Evolutionary conservation across 441 rosid genomes (phyloP).

Genomic region (Adansonia grandidieri): DNA sequence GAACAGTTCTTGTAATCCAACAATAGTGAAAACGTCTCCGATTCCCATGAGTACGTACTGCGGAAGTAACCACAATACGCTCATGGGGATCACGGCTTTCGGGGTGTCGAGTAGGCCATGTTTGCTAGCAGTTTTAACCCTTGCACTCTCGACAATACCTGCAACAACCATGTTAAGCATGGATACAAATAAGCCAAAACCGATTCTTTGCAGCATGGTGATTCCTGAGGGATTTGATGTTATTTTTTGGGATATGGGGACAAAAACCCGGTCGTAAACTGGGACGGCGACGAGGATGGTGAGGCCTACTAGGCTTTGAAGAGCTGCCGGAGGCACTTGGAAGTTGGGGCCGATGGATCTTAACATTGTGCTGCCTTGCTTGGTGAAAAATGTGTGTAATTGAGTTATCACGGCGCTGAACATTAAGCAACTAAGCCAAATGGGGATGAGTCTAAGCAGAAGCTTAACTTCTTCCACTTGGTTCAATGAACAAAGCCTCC

Average conservation of each 20-base stretch:
- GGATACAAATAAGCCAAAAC: conserved; percentile 67
- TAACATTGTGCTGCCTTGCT: conserved; percentile 76
- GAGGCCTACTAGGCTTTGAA: conserved; percentile 64
- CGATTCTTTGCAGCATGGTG: conserved; percentile 78
- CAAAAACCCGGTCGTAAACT: conserved; percentile 61
- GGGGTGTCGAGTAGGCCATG: conserved; percentile 58
- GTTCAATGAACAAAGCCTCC: conserved; percentile 75
- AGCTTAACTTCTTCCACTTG: conserved; percentile 90
- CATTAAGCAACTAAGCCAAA: conserved; percentile 78
- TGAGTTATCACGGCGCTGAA: conserved; percentile 62
- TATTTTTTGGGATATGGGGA: conserved; percentile 57
- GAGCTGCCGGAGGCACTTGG: conserved; percentile 70
- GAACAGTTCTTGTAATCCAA: conserved; percentile 82
- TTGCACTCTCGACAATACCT: conserved; percentile 62
- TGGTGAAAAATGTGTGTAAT: conserved; percentile 72
- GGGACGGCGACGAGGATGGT: conserved; percentile 63
- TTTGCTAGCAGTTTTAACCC: conserved; percentile 52
- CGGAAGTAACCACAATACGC: conserved; percentile 77
- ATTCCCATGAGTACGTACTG: conserved; percentile 64
- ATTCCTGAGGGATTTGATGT: conserved; percentile 70
- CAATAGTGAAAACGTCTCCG: conserved; percentile 61
- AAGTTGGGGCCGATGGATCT: conserved; percentile 61
- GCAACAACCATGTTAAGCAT: conserved; percentile 52
- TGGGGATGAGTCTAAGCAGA: conserved; percentile 65
- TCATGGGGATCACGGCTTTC: conserved; percentile 59